Evolutionary conservation across 179 eudicot species (phyloP).

Genomic region (Spinacia oleracea): DNA sequence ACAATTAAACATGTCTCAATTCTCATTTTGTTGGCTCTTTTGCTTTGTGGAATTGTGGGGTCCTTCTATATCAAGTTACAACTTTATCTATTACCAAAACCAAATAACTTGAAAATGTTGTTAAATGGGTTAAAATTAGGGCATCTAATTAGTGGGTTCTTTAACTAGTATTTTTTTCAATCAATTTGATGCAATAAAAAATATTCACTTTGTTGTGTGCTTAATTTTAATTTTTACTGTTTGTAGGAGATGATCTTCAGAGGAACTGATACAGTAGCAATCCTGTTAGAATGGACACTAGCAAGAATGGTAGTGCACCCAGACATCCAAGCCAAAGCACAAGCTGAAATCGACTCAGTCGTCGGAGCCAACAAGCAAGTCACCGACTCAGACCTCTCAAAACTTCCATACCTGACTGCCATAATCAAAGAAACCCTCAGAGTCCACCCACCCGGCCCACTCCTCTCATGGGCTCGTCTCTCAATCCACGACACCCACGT

Average conservation of each 20-base stretch:
- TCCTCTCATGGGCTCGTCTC: slow-evolving; percentile 86
- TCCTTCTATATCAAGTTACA: no score
- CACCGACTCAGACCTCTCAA: slow-evolving; percentile 52
- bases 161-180: slow-evolving; percentile 1
- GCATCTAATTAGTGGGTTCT: slow-evolving; percentile 27
- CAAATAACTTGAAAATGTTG: no score
- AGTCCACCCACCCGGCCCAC: slow-evolving; percentile 87
- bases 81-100: no score
- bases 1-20: no score
- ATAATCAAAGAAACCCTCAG: slow-evolving; percentile 72
- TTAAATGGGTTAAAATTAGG: background rate
- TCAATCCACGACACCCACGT: slow-evolving; percentile 70
- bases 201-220: background rate
- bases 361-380: slow-evolving; percentile 41
- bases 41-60: background rate
- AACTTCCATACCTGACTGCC: slow-evolving; percentile 68
- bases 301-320: slow-evolving; percentile 87
- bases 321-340: slow-evolving; percentile 73
- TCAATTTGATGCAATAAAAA: background rate
- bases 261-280: slow-evolving; percentile 90
- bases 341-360: slow-evolving; percentile 51
- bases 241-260: slow-evolving; percentile 82
- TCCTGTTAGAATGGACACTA: slow-evolving; percentile 69
- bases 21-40: background rate
- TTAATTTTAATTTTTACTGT: background rate